Base-by-base conservation (phyloP, 2,329 filamentous ascomycete genomes). In the Colletotrichum kahawae region DNA sequence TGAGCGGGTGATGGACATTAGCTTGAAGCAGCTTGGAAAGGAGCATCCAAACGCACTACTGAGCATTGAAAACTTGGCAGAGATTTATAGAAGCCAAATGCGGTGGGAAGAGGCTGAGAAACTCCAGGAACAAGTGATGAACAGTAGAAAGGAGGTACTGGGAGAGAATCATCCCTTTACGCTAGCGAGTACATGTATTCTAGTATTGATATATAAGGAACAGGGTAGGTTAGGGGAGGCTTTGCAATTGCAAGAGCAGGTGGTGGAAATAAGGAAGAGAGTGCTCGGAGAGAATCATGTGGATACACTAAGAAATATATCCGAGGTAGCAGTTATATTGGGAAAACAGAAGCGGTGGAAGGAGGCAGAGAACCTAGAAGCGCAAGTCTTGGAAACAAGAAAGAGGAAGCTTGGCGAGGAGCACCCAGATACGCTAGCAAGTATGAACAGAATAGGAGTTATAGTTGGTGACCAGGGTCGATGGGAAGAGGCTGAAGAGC, bases 171-270 rank as follows among this genome's bases (percentile, higher is more conserved):
- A 48, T 48, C 38, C 38, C 18, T 7, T 0, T 0, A 48, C 38
- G 5, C 5, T 48, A 12, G 2, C 0, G 1, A 6, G 38, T 9
- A 7, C 5, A 7, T 1, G 0, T 2, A 4, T 12, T n/a, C 18
- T 48, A 48, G 18, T 12, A n/a, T 48, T 0, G 18, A 4, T 48
- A n/a, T n/a, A 12, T 12, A 0, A n/a, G 18, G n/a, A 12, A 1
- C 38, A n/a, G 7, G 38, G 38, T n/a, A 48, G 18, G 6, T 12
- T 48, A 9, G 38, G 12, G 10, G 10, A 48, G 9, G 38, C 38
- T 48, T 48, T 7, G 12, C 9, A 12, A 6, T 48, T 12, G 12
- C 38, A 48, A 48, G 38, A 18, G 9, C 38, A 12, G 18, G 18
- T 48, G 5, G 18, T n/a, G 18, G 18, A 0, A 9, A 48, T 12